These are phyloP conservation scores for Blumeriella jaapii DNA, from an alignment of 2,329 filamentous ascomycete species.

Conservation along the genomic window DNA sequence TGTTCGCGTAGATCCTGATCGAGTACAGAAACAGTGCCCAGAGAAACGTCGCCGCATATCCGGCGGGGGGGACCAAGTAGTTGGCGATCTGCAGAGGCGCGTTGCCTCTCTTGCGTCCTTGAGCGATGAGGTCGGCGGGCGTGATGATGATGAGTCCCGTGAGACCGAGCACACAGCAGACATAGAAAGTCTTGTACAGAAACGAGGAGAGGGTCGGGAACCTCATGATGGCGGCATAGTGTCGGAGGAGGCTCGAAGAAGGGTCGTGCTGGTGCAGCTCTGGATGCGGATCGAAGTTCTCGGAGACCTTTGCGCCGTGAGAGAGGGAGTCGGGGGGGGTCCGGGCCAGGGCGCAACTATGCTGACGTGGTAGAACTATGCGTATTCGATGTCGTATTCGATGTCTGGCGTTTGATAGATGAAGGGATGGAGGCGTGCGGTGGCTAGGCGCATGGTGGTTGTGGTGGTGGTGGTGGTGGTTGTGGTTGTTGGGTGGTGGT, in stretches of 20 bases:
- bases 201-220: conserved; percentile 50
- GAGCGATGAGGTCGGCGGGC: conserved; percentile 69
- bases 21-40: conserved; percentile 68
- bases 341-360: neutral
- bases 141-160: conserved; percentile 66
- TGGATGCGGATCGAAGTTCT: neutral
- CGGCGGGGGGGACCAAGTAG: conserved; percentile 67
- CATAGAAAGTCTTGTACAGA: conserved; percentile 71
- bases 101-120: conserved; percentile 36
- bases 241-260: conserved; percentile 1
- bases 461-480: neutral
- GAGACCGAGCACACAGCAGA: conserved; percentile 62
- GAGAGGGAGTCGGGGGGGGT: neutral
- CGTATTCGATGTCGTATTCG: conserved; percentile 3
- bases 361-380: neutral
- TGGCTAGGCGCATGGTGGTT: neutral
- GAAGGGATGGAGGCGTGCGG: neutral
- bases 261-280: neutral
- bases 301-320: neutral
- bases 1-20: conserved; percentile 76
- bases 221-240: conserved; percentile 18
- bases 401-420: neutral
- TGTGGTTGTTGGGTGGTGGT: neutral
- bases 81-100: conserved; percentile 58
- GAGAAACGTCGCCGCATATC: conserved; percentile 61